Conservation (phyloP, 371 early-diverging fungal species). For the Mortierella sp. region DNA sequence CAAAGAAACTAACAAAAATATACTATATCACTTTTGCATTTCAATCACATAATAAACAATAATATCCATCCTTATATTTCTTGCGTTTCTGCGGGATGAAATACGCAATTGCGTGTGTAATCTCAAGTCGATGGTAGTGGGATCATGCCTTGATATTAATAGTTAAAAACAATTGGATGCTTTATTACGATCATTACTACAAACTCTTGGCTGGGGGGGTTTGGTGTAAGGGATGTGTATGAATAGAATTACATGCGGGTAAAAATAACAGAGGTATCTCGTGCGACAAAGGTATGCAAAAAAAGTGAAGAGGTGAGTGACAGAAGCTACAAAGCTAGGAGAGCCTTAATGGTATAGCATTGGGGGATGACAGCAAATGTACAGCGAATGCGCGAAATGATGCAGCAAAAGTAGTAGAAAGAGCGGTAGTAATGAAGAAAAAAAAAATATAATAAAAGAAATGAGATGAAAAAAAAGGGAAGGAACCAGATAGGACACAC, state of each 20-base stretch:
- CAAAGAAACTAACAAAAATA: too few relatives aligned
- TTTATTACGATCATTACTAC: slow-evolving; percentile 10
- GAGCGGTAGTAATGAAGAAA: not conserved
- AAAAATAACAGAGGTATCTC: not conserved
- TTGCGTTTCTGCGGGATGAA: too few relatives aligned
- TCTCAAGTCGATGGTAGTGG: not conserved
- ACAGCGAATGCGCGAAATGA: not conserved
- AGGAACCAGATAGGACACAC: not conserved
- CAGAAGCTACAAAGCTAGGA: not conserved
- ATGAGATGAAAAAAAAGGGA: not conserved
- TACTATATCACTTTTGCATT: not conserved
- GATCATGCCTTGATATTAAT: not conserved
- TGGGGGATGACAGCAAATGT: not conserved
- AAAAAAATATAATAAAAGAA: not conserved
- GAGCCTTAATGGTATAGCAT: not conserved
- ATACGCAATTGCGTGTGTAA: too few relatives aligned
- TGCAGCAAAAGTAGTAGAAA: not conserved
- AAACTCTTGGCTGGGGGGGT: slow-evolving; percentile 1
- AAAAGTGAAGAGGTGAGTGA: not conserved
- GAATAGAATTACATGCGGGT: slow-evolving; percentile 15
- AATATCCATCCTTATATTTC: not conserved
- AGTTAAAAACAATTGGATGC: not conserved
- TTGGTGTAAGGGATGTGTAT: not conserved
- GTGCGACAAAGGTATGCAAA: not conserved
- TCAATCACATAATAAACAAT: not conserved